A percentile compares a stretch with the other conserved stretches of the same genome.
Evolutionary conservation across 2,329 filamentous ascomycete genomes (phyloP).

Genomic region (Kalaharituber pfeilii): DNA sequence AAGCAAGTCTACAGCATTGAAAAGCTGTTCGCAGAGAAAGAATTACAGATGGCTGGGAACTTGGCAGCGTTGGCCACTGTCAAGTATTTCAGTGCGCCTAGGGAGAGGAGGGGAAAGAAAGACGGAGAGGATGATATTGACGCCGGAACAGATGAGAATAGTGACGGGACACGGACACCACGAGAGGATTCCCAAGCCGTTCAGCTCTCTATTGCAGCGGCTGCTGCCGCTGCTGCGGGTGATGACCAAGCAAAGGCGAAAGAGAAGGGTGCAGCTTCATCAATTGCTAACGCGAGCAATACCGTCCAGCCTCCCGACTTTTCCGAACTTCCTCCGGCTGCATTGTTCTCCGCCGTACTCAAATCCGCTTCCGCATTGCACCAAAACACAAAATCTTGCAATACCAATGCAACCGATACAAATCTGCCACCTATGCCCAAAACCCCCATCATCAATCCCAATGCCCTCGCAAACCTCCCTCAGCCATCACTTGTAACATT

Average conservation of each 20-base stretch:
- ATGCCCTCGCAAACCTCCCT: background rate
- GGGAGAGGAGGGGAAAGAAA: slow-evolving; percentile 1
- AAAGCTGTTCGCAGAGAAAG: slow-evolving; percentile 54
- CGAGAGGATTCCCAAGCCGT: slow-evolving; percentile 1
- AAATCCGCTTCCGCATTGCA: background rate
- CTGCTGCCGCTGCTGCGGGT: slow-evolving; percentile 5
- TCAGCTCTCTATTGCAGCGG: slow-evolving; percentile 5
- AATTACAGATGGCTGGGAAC: slow-evolving; percentile 49
- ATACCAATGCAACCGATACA: background rate
- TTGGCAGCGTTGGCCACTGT: slow-evolving; percentile 41
- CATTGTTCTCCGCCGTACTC: background rate
- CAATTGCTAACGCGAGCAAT: background rate
- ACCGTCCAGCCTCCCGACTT: background rate
- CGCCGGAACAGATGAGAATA: background rate
- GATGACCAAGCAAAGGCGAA: slow-evolving; percentile 11
- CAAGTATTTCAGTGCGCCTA: slow-evolving; percentile 13
- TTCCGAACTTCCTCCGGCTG: background rate
- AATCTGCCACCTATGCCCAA: slow-evolving; percentile 7
- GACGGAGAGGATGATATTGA: background rate
- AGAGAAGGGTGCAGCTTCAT: slow-evolving; percentile 3
- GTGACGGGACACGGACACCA: slow-evolving; percentile 1
- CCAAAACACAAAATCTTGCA: background rate
- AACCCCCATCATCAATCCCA: slow-evolving; percentile 7
- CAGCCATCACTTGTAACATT: background rate
- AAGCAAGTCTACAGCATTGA: slow-evolving; percentile 44